Evolutionary conservation across 306 rosid species (phyloP), one percentile per base, ranked within the genome.

Genomic region (Malus fusca): DNA sequence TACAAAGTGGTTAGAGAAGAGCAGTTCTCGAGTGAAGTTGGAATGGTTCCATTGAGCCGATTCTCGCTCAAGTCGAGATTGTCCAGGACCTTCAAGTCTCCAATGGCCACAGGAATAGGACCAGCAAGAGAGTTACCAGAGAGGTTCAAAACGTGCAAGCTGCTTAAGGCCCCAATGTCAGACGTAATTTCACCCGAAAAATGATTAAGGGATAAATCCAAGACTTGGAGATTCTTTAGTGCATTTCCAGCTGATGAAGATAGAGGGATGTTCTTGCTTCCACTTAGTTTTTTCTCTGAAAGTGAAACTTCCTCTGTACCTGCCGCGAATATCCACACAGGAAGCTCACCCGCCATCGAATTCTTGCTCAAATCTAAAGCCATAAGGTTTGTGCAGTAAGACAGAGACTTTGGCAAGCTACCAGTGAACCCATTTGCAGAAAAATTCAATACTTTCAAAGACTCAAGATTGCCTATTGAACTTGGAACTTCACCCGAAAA

Each of bases 141-240:
- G n/a, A 96, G 81, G 81, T 90, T 88, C 89, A 96, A 81, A 77
- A 79, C 48, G 66, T 75, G 88, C 88, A 96, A 79, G 86, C 85
- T 89, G 79, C 87, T 87, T 60, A 95, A 82, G 69, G 53, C 83
- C 72, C 87, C 84, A 84, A 92, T 17, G 19, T 75, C 87, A 71
- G 91, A 72, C 11, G 90, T 25, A 74, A 95, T 85, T 81, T 88
- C 88, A 71, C 98, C 98, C 30, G 90, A 83, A 82, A 95, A 89
- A 18, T 81, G 81, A 77, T 95, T 95, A 71, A 79, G 87, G 63
- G 99, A 95, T 42, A 95, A 85, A 86, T 95, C 93, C 87, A 95
- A 33, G 35, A 89, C 80, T 78, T 92, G 85, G 66, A 95, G 89
- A 67, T 88, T 87, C 35, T 79, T 90, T 75, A 88, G 86, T 5